phyloP scores from a whole-genome alignment of 768 basidiomycete genomes.

The Lentinula sp. region DNA sequence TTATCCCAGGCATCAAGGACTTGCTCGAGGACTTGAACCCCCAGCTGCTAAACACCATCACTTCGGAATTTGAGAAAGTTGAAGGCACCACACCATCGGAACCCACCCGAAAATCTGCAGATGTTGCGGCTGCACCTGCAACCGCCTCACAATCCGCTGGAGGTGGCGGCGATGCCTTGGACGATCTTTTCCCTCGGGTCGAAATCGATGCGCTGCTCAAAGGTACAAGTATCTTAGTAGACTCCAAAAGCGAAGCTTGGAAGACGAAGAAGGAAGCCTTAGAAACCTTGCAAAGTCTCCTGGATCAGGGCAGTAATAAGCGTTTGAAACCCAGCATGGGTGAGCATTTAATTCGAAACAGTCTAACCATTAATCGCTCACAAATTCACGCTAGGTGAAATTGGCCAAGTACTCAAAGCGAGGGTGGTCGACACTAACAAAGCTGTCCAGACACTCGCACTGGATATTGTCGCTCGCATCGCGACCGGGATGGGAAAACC shows the following conservation, averaged over 20 bases:
- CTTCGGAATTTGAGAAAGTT: conserved; percentile 88
- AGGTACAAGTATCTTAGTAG: conserved; percentile 74
- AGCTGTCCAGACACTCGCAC: conserved; percentile 81
- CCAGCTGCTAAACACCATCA: conserved; percentile 86
- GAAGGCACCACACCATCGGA: conserved; percentile 72
- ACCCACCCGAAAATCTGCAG: conserved; percentile 71
- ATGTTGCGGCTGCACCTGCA: conserved; percentile 51
- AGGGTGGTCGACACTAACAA: conserved; percentile 92
- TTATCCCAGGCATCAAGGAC: conserved; percentile 71
- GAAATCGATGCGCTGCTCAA: conserved; percentile 85
- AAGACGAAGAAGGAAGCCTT: conserved; percentile 95
- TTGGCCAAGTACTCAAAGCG: conserved; percentile 81
- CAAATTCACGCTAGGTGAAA: conserved; percentile 59
- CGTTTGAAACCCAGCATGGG: conserved; percentile 89
- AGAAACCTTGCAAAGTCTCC: conserved; percentile 71
- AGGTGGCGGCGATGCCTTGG: conserved; percentile 64
- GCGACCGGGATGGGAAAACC: conserved; percentile 93
- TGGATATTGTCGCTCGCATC: conserved; percentile 86
- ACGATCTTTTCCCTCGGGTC: conserved; percentile 92
- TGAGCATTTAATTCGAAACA: conserved; percentile 18
- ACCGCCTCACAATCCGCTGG: conserved; percentile 34
- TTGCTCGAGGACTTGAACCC: conserved; percentile 93
- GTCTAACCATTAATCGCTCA: not conserved
- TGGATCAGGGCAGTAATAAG: conserved; percentile 91
- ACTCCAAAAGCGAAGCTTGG: conserved; percentile 92